Evolutionary conservation across 2,329 filamentous ascomycete genomes (phyloP).

Genomic region (Exophiala spinifera): DNA sequence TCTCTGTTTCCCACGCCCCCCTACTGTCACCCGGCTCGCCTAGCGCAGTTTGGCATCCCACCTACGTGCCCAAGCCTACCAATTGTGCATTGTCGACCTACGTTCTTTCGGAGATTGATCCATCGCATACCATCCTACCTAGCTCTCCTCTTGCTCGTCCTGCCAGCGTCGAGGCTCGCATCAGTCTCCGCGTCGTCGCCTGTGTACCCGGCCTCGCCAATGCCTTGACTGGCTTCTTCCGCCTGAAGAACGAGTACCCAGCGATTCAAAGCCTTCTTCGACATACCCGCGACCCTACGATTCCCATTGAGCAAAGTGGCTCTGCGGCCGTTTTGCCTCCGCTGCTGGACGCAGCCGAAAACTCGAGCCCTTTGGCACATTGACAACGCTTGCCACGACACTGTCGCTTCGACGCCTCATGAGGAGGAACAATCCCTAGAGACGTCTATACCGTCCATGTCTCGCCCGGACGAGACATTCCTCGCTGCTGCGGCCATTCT

Average conservation of each 20-base stretch:
- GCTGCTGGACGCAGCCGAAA: conserved; percentile 24
- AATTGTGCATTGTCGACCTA: conserved; percentile 3
- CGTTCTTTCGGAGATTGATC: conserved; percentile 15
- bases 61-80: conserved; percentile 1
- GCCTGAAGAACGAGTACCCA: no score
- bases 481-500: conserved; percentile 46
- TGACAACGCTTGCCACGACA: conserved; percentile 15
- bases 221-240: neutral
- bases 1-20: neutral
- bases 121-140: conserved; percentile 12
- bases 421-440: conserved; percentile 23
- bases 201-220: neutral
- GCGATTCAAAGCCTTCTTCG: no score
- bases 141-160: neutral
- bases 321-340: conserved; percentile 27
- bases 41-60: conserved; percentile 15
- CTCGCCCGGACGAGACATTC: conserved; percentile 47
- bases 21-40: conserved; percentile 1
- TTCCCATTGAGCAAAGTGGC: conserved; percentile 18
- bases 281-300: no score
- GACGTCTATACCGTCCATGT: conserved; percentile 35
- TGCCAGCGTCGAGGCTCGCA: neutral
- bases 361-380: conserved; percentile 19
- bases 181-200: neutral
- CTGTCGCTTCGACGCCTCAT: conserved; percentile 13